Conservation (phyloP, 2,329 filamentous ascomycete species). For the Nemania sp. region DNA sequence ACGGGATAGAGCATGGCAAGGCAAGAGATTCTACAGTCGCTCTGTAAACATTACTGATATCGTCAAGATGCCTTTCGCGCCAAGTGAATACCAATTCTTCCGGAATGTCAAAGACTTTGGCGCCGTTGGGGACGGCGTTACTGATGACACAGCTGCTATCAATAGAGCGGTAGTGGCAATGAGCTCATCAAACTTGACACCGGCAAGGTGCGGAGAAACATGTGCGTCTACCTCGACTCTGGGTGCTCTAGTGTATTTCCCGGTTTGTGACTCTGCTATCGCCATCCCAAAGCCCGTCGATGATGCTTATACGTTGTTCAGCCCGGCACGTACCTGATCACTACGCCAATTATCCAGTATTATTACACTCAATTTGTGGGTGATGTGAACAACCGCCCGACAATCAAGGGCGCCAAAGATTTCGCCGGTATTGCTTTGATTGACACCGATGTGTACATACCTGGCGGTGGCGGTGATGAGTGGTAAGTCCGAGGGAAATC, state of each 20-base stretch:
- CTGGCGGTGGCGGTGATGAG: too few species aligned
- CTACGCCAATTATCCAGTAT: conserved; percentile 52
- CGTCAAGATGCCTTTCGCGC: conserved; percentile 9
- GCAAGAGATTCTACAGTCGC: too few species aligned
- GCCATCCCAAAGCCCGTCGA: too few species aligned
- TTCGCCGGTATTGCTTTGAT: conserved; percentile 49
- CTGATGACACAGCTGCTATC: conserved; percentile 6
- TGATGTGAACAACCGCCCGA: conserved; percentile 63
- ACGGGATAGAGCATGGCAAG: too few species aligned
- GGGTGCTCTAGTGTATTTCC: conserved; percentile 16
- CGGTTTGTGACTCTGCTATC: neutral
- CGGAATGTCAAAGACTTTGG: conserved; percentile 12
- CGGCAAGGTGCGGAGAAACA: conserved; percentile 14
- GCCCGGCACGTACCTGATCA: conserved; percentile 7
- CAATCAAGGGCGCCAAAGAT: conserved; percentile 59
- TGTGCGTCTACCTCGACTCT: conserved; percentile 9
- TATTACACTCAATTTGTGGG: conserved; percentile 76
- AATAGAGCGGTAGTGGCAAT: conserved; percentile 4
- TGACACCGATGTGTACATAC: conserved; percentile 25
- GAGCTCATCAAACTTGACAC: too few species aligned
- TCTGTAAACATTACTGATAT: too few species aligned
- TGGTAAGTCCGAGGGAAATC: too few species aligned
- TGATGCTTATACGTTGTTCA: too few species aligned
- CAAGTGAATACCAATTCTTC: conserved; percentile 24
- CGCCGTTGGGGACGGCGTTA: neutral